Conservation (phyloP, 108 stramenopile species). For the Fistulifera pelliculosa region DNA sequence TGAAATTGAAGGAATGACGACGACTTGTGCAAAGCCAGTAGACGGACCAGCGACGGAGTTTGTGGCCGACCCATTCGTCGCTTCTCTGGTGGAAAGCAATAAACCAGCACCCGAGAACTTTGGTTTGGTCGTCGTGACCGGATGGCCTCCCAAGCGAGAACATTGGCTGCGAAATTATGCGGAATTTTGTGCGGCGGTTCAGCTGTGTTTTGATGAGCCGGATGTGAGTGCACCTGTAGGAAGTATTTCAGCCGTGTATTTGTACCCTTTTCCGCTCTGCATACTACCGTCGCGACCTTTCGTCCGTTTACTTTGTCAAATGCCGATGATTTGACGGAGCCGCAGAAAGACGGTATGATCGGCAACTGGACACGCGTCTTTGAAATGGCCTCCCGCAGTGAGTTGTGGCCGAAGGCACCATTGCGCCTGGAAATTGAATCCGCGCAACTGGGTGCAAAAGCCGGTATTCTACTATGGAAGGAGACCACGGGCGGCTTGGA, state of each 20-base stretch:
- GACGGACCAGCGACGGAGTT: background rate
- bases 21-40: background rate
- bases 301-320: background rate
- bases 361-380: slow-evolving; percentile 9
- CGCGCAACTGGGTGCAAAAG: slow-evolving; percentile 33
- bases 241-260: slow-evolving; percentile 16
- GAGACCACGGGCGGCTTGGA: slow-evolving; percentile 29
- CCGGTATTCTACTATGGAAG: slow-evolving; percentile 44
- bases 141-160: slow-evolving; percentile 15
- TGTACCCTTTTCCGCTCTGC: slow-evolving; percentile 25
- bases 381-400: slow-evolving; percentile 10
- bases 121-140: slow-evolving; percentile 29
- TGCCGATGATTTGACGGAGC: background rate
- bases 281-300: slow-evolving; percentile 37
- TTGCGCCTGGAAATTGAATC: slow-evolving; percentile 20
- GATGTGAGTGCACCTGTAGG: background rate
- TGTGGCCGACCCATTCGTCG: background rate
- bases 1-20: background rate
- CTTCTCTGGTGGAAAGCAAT: background rate
- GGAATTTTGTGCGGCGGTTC: slow-evolving; percentile 14
- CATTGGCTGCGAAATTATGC: slow-evolving; percentile 11
- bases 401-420: slow-evolving; percentile 32
- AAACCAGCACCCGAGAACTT: slow-evolving; percentile 2
- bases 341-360: slow-evolving; percentile 3
- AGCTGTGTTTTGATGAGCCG: slow-evolving; percentile 19